These are phyloP conservation scores for Cercospora beticola DNA, from an alignment of 2,329 filamentous ascomycete genomes.

Conservation along the genomic window DNA sequence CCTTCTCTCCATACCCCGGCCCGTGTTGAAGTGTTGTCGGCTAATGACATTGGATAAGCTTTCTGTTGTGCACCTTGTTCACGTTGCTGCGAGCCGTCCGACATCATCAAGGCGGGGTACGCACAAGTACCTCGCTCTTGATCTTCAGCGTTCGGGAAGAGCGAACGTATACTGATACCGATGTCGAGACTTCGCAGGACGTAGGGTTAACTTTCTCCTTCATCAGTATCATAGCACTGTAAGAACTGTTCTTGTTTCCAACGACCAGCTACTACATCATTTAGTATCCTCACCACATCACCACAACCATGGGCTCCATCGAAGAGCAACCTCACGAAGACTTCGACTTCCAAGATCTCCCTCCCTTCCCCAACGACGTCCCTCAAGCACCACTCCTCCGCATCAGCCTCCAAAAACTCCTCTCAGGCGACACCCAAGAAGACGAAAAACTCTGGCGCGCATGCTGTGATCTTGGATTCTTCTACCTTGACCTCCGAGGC, in stretches of 20 bases:
- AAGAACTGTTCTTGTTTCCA: neutral
- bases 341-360: constrained; percentile 23
- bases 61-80: neutral
- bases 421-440: constrained; percentile 40
- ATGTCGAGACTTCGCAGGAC: neutral
- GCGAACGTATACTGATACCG: neutral
- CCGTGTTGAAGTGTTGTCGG: neutral
- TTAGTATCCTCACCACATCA: neutral
- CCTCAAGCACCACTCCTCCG: constrained; percentile 47
- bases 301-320: constrained; percentile 14
- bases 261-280: neutral
- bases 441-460: constrained; percentile 38
- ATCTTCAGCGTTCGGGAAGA: neutral
- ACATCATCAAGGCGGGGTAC: neutral
- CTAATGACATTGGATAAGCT: neutral
- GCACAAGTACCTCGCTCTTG: constrained; percentile 1
- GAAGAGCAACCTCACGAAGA: constrained; percentile 6
- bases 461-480: constrained; percentile 53
- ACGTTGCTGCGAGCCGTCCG: neutral
- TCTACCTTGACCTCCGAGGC: constrained; percentile 54
- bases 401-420: constrained; percentile 43
- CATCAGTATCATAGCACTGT: neutral
- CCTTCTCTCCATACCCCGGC: neutral
- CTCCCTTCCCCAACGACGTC: constrained; percentile 46
- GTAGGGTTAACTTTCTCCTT: neutral